Evolutionary conservation across 2,329 filamentous ascomycete species (phyloP).

Genomic region (Ophiosphaerella korrae): DNA sequence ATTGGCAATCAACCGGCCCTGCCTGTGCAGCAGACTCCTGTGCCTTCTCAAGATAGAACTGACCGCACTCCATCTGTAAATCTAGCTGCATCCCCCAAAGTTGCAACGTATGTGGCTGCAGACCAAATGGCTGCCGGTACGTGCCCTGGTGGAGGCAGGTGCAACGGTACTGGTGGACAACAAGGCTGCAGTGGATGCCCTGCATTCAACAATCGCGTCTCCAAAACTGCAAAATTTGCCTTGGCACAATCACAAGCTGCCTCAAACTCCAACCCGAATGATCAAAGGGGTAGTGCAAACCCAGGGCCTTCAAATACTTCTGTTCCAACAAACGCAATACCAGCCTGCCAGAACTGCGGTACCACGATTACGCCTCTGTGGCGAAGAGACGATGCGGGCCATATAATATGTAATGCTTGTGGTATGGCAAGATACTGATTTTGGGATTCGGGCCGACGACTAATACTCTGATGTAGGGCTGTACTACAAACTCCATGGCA

Average conservation of each 20-base stretch:
- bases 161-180: constrained; percentile 94
- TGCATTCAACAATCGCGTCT: constrained; percentile 94
- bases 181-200: constrained; percentile 95
- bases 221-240: constrained; percentile 79
- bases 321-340: constrained; percentile 63
- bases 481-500: constrained; percentile 94
- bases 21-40: constrained; percentile 48
- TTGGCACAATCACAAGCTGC: constrained; percentile 52
- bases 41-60: constrained; percentile 43
- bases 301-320: constrained; percentile 18
- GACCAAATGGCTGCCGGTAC: constrained; percentile 80
- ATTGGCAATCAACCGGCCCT: constrained; percentile 48
- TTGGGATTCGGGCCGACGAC: constrained; percentile 4
- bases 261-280: constrained; percentile 15
- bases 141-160: constrained; percentile 91
- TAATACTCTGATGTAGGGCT: constrained; percentile 64
- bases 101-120: constrained; percentile 75
- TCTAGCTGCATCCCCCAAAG: constrained; percentile 46
- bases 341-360: constrained; percentile 95
- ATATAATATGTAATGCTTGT: constrained; percentile 98
- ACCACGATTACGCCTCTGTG: constrained; percentile 96
- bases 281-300: constrained; percentile 21
- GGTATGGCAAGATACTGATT: constrained; percentile 63
- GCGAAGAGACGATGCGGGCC: constrained; percentile 90
- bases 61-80: constrained; percentile 48